A percentile compares a stretch with the other conserved stretches of the same genome.
phyloP scores from a whole-genome alignment of 495 filamentous ascomycete genomes.

The Penicillium daleae region DNA sequence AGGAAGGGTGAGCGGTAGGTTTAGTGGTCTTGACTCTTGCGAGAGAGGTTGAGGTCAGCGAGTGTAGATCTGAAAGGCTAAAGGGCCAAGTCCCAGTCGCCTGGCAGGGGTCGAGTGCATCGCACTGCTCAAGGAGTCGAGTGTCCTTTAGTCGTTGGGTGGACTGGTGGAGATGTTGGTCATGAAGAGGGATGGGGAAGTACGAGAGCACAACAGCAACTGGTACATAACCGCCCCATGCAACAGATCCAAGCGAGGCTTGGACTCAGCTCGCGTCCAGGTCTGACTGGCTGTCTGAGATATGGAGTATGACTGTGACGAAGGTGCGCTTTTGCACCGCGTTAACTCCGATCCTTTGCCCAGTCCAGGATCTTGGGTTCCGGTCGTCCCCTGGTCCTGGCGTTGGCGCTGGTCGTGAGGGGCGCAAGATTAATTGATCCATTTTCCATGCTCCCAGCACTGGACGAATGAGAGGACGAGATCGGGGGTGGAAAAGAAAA shows the following conservation, averaged over 20 bases:
- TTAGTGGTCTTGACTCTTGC: not conserved
- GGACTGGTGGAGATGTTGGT: slow-evolving; percentile 5
- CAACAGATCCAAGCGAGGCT: slow-evolving; percentile 20
- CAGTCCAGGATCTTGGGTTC: not conserved
- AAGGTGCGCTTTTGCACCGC: slow-evolving; percentile 4
- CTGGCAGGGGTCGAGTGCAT: not conserved
- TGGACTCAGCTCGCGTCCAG: not conserved
- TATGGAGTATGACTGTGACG: slow-evolving; percentile 21
- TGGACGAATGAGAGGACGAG: not conserved
- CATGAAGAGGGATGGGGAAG: not conserved
- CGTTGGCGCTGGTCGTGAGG: slow-evolving; percentile 1
- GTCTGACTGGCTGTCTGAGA: not conserved
- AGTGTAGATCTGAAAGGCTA: slow-evolving; percentile 20
- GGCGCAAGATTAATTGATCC: not conserved
- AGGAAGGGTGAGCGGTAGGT: not conserved
- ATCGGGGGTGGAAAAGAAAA: not conserved
- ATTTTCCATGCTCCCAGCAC: not conserved
- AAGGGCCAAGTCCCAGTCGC: slow-evolving; percentile 9
- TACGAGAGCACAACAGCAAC: not conserved
- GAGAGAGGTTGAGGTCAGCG: slow-evolving; percentile 11
- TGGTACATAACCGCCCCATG: slow-evolving; percentile 8
- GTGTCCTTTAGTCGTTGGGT: not conserved
- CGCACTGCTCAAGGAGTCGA: not conserved
- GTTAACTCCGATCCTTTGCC: not conserved
- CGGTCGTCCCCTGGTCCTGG: not conserved